Evolutionary conservation across 768 basidiomycete genomes (phyloP), one percentile per base, ranked within the genome.

Genomic region (Amanita exitialis): DNA sequence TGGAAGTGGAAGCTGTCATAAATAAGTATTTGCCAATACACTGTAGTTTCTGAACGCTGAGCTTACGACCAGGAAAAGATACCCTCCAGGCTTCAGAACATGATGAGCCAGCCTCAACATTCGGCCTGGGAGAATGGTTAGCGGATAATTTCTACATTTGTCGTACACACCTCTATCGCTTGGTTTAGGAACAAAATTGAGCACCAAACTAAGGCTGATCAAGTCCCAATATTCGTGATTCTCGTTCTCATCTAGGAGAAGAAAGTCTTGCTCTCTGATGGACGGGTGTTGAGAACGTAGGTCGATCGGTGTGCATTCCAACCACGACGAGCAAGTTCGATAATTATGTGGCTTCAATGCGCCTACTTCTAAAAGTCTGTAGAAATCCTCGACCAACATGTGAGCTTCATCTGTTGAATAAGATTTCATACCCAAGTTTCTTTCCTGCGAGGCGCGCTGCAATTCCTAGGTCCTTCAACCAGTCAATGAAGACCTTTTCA

Each of bases 341-440:
- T 86, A 93, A 64, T 94, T 96, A 58, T 90, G 84, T 8, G 86
- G 88, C 54, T 78, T 82, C 41, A 96, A 70, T 10, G 93, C 92
- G 0, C 93, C 92, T 1, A 94, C 86, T 67, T 96, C 92, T 4
- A 96, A 76, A 48, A 95, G 66, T 47, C 91, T 94, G 16, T 16
- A 55, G 3, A 34, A n/a, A 34, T 12, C 12, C 27, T n/a, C 30
- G 52, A 39, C 47, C 25, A 53, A 12, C 21, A n/a, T 41, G 36
- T 52, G 25, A 47, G n/a, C 16, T 37, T 25, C 23, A 9, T 8
- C 10, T 47, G 15, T 38, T 25, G 27, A 44, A 44, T 45, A 21
- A 34, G n/a, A 16, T 21, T 65, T 16, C 39, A 25, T 53, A 74
- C 79, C 71, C 64, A 16, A 58, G 56, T 42, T 58, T 57, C 27